These are phyloP conservation scores for Triglochin maritima DNA, from an alignment of 106 monocot genomes.

Conservation along the genomic window DNA sequence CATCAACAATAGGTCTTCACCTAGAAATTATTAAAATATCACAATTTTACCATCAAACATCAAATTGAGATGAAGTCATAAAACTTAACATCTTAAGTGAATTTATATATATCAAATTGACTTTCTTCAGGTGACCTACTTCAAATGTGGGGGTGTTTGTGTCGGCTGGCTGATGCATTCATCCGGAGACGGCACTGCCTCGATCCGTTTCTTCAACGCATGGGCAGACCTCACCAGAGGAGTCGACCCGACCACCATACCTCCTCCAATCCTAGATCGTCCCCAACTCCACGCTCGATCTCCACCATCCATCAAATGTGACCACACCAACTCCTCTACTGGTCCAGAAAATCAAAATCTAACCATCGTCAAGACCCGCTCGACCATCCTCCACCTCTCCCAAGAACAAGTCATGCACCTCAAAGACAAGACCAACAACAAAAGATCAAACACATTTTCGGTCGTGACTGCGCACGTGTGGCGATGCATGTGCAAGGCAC, in stretches of 20 bases:
- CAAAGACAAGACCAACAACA: constrained; percentile 1
- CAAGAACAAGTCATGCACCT: constrained; percentile 10
- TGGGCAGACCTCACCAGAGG: constrained; percentile 44
- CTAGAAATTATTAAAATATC: too few species aligned
- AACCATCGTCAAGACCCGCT: background rate
- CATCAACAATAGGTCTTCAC: too few species aligned
- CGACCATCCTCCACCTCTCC: constrained; percentile 26
- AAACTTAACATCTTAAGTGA: too few species aligned
- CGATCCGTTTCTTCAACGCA: constrained; percentile 37
- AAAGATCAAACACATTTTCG: constrained; percentile 15
- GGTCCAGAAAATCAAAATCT: background rate
- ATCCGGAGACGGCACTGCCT: constrained; percentile 33
- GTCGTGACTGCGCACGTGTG: constrained; percentile 39
- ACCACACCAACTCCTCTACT: constrained; percentile 12
- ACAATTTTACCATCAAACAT: too few species aligned
- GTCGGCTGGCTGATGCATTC: constrained; percentile 33
- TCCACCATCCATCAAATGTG: constrained; percentile 14
- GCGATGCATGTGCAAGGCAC: constrained; percentile 44
- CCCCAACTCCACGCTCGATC: constrained; percentile 29
- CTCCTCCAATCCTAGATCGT: constrained; percentile 33
- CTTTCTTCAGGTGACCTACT: constrained; percentile 36
- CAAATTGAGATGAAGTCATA: too few species aligned
- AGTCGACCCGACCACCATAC: background rate
- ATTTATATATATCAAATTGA: too few species aligned
- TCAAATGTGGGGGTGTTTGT: constrained; percentile 52